These are phyloP conservation scores for Erysimum cheiri DNA, from an alignment of 441 rosid genomes.

Conservation along the genomic window DNA sequence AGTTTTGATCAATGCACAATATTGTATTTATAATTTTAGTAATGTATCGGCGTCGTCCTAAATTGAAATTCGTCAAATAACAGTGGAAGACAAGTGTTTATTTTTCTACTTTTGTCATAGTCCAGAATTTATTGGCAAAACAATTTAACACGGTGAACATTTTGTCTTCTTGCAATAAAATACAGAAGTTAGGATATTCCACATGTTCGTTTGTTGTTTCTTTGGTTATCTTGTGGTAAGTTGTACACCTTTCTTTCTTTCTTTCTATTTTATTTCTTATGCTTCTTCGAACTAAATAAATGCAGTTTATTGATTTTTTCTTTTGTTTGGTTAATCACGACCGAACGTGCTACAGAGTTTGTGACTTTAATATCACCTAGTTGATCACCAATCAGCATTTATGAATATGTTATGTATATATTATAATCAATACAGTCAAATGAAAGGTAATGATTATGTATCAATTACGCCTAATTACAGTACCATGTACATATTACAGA, in stretches of 20 bases:
- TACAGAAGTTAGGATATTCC: neutral
- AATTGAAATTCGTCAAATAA: too few species aligned
- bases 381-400: conserved; percentile 22
- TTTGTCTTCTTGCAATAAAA: conserved; percentile 13
- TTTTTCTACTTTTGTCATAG: neutral
- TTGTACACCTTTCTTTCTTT: neutral
- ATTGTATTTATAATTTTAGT: neutral
- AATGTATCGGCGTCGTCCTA: neutral
- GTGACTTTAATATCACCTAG: conserved; percentile 32
- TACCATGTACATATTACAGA: conserved; percentile 7
- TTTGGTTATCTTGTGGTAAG: conserved; percentile 13
- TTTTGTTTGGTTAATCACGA: conserved; percentile 21
- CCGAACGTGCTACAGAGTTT: conserved; percentile 25
- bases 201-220: conserved; percentile 11
- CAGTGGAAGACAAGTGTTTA: neutral
- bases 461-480: neutral
- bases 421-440: conserved; percentile 20
- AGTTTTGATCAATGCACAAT: neutral
- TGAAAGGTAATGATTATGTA: neutral
- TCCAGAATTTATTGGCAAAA: neutral
- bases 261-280: neutral
- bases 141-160: conserved; percentile 14
- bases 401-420: neutral
- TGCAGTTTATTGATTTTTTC: neutral
- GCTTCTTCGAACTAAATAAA: neutral